Evolutionary conservation across 208 protist genomes (phyloP), one percentile per base, ranked within the genome.

Genomic region (Herpetomonas tarakana): DNA sequence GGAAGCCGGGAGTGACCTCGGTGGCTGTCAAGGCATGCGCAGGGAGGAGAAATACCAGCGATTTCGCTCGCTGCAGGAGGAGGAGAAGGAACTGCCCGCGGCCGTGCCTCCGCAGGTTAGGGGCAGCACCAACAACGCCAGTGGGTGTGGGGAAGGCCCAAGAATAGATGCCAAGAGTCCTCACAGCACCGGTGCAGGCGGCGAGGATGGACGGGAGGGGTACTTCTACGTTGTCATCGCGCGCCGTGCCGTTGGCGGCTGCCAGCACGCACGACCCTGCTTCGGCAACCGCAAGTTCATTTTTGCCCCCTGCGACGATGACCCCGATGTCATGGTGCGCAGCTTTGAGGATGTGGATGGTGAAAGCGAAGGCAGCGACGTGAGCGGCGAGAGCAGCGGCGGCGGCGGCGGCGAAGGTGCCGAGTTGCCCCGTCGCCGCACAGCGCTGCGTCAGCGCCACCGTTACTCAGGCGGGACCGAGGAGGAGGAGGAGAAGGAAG

Each of bases 241-340:
- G 1, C 68, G 61, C 16, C 69, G 84, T 9, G 76, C 77, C 2
- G 71, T 87, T 0, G 82, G 76, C 2, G 56, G 57, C 14, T 94
- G 88, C 52, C 59, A 41, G 16, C 83, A 90, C 70, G 53, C 69
- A 29, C 56, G 49, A 0, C 49, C 72, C 21, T 94, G 88, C 56
- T 92, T 94, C 63, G 88, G 84, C 26, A 94, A 91, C 26, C 73
- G 74, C 24, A 88, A 86, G 21, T 92, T 94, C 58, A 78, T 90
- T 51, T 94, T 94, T 58, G 65, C 82, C 7, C 39, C 59, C 1
- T 75, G 71, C 57, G 47, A 38, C 30, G n/a, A n/a, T n/a, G 63
- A 74, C 58, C 65, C 71, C 1, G 61, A 65, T 47, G 54, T 51
- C 2, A 54, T 77, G 4, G 56, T 77, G n/a, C 56, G 52, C 3